Evolutionary conservation across 768 basidiomycete species (phyloP), one percentile per base, ranked within the genome.

Genomic region (Rhizopogon rudus): DNA sequence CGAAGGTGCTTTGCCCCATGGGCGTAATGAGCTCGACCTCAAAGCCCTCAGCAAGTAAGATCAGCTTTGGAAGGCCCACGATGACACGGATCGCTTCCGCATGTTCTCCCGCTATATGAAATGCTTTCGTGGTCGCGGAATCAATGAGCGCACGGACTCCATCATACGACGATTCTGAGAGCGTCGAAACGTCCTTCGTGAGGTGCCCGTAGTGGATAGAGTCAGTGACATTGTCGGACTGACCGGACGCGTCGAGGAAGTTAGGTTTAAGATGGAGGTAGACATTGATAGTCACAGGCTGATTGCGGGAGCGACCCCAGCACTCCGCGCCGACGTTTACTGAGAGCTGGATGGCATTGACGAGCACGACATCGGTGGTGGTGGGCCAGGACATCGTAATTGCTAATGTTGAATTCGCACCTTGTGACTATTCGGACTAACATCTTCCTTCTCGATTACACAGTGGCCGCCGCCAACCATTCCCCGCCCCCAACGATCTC

Each of bases 161-260:
- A 5, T 61, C 35, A 29, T 75, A 77, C 5, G 44, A 60, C 0
- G 63, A 60, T 3, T 61, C 43, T 0, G 20, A 17, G 1, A 75
- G 67, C 1, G 22, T 56, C n/a, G 66, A 67, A 52, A 82, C 69
- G 0, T 67, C 65, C 61, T 86, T 86, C 22, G 78, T 71, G 29
- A 89, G 75, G 28, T 79, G 73, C 4, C 84, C 83, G 62, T 91
- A 89, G 66, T 89, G 81, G 6, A 90, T 69, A 0, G 83, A 82
- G 55, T 84, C 75, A 0, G 65, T 55, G 14, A 87, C 79, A 58
- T 81, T 65, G 66, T 87, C 84, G 0, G 76, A 72, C 25, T 60
- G 50, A 0, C 77, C 83, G 0, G 83, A 75, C 0, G 60, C 49
- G 10, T 75, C 58, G 54, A 89, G 73, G 57, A 74, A 77, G 2